Evolutionary conservation across 805 yeast species (phyloP).

Genomic region (Cyberlindnera bimundalis): DNA sequence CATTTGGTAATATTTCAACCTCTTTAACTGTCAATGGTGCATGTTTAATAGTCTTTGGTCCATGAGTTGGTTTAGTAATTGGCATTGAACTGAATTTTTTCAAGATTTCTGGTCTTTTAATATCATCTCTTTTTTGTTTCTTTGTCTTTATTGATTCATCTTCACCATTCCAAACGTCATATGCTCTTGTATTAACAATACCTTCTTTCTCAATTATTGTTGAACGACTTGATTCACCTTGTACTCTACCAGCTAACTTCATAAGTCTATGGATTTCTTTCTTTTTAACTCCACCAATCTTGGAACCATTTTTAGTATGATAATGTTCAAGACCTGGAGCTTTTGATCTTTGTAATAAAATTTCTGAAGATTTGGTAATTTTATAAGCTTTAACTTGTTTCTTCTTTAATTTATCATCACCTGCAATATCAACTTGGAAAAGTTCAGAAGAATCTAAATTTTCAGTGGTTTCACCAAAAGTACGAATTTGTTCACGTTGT

Average conservation of each 20-base stretch:
- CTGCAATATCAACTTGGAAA: slow-evolving; percentile 66
- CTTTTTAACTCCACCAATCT: slow-evolving; percentile 45
- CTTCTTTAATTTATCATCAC: slow-evolving; percentile 43
- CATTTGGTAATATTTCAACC: slow-evolving; percentile 58
- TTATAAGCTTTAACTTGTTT: slow-evolving; percentile 33
- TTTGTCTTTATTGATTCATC: slow-evolving; percentile 12
- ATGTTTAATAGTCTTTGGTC: slow-evolving; percentile 52
- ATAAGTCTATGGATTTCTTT: slow-evolving; percentile 39
- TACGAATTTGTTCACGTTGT: slow-evolving; percentile 56
- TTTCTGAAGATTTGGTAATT: slow-evolving; percentile 36
- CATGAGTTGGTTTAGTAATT: slow-evolving; percentile 48
- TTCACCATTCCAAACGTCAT: slow-evolving; percentile 69
- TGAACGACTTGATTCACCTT: slow-evolving; percentile 48
- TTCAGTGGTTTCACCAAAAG: slow-evolving; percentile 44
- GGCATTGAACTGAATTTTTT: slow-evolving; percentile 39
- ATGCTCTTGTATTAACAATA: slow-evolving; percentile 43
- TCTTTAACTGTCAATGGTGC: slow-evolving; percentile 53
- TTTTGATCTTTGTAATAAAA: slow-evolving; percentile 73
- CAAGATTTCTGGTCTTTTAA: slow-evolving; percentile 38
- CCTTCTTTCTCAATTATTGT: slow-evolving; percentile 67
- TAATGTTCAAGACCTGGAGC: slow-evolving; percentile 56
- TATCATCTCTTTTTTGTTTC: slow-evolving; percentile 21
- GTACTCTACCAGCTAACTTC: slow-evolving; percentile 72
- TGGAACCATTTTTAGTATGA: slow-evolving; percentile 39
- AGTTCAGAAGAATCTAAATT: slow-evolving; percentile 42